A percentile compares a stretch with the other conserved stretches of the same genome.
Evolutionary conservation across 2,329 filamentous ascomycete genomes (phyloP).

Genomic region (Xylaria sp.): DNA sequence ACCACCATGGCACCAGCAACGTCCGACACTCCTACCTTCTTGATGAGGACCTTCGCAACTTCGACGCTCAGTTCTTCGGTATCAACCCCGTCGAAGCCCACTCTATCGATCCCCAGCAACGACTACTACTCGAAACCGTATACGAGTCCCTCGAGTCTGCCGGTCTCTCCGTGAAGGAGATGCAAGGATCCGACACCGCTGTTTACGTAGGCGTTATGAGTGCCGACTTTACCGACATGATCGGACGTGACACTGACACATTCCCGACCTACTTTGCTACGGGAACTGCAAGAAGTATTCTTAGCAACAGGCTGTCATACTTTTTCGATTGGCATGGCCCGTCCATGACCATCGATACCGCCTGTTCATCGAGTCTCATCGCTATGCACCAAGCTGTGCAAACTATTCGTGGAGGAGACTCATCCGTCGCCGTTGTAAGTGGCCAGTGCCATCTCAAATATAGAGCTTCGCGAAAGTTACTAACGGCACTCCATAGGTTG

Average conservation of each 20-base stretch:
- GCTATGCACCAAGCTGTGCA: constrained; percentile 44
- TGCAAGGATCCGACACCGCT: constrained; percentile 11
- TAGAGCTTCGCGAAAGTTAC: background rate
- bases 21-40: constrained; percentile 14
- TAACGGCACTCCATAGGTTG: background rate
- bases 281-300: background rate
- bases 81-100: constrained; percentile 16
- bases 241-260: background rate
- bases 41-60: background rate
- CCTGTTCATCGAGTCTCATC: constrained; percentile 50
- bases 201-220: constrained; percentile 16
- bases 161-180: background rate
- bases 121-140: constrained; percentile 14
- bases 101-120: constrained; percentile 16
- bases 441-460: background rate
- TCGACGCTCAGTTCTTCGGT: constrained; percentile 20
- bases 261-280: background rate
- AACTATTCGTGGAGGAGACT: constrained; percentile 38
- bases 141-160: constrained; percentile 14
- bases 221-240: constrained; percentile 1
- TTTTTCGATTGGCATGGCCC: constrained; percentile 49
- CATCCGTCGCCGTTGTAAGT: constrained; percentile 20
- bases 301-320: constrained; percentile 30
- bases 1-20: constrained; percentile 8
- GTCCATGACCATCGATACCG: constrained; percentile 52